Base-by-base conservation (phyloP, 2,329 filamentous ascomycete species). In the Conoideocrella luteorostrata region DNA sequence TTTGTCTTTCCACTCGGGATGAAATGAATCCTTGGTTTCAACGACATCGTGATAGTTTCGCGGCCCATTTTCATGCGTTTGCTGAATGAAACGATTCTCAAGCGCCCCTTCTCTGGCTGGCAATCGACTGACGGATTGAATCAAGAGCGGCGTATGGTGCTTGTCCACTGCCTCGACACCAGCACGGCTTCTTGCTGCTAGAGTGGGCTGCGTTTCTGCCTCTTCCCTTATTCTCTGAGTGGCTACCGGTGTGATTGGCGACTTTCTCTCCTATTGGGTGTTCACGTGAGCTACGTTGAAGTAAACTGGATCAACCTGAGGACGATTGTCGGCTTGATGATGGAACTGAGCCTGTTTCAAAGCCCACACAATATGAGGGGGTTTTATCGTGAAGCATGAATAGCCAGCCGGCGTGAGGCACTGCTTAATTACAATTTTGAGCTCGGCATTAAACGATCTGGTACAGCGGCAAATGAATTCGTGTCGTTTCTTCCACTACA, bases 291-390 rank as follows among this genome's bases (percentile, higher is more conserved):
- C n/a, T n/a, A n/a, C n/a, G n/a, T n/a, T n/a, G n/a, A n/a, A n/a
- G n/a, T n/a, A n/a, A n/a, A n/a, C n/a, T n/a, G n/a, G n/a, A n/a
- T n/a, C n/a, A n/a, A 10, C 21, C 21, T n/a, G 39, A 34, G 24
- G 32, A 39, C 36, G 36, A 40, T 17, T 21, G 13, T 35, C 22
- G 13, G 40, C 5, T 21, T 21, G 41, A n/a, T n/a, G 34, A 39
- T 40, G 34, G 37, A 30, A 47, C 35, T 39, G 10, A 30, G 22
- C 22, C 38, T 35, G 47, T 47, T 47, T 49, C 45, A 45, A 37
- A 26, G 24, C 21, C 30, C 43, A 9, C 21, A 34, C 29, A 33
- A 23, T 23, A 21, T 38, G 15, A 37, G 22, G n/a, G 23, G 12
- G 20, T 42, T 15, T 15, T 22, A 34, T 34, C 13, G 11, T 29